Conservation (phyloP, 1,284 basidiomycete species). For the Moniliophthora roreri region DNA sequence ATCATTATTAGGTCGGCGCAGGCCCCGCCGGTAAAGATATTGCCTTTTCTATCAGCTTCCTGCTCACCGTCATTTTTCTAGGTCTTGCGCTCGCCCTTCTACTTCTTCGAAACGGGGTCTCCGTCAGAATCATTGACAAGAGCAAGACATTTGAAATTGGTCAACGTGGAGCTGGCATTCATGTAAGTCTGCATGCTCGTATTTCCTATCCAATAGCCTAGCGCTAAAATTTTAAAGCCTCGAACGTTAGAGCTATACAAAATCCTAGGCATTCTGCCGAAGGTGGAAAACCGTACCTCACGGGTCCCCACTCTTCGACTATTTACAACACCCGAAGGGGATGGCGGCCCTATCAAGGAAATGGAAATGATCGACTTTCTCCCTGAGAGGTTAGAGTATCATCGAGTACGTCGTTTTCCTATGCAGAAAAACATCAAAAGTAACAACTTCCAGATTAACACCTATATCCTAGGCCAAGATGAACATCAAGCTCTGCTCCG, state of each 20-base stretch:
- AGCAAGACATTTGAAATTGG: not conserved
- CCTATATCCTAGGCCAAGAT: slow-evolving; percentile 32
- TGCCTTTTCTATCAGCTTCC: no score
- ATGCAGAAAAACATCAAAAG: not conserved
- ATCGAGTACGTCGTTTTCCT: slow-evolving; percentile 9
- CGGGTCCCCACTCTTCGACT: not conserved
- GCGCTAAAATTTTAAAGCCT: slow-evolving; percentile 9
- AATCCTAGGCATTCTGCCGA: slow-evolving; percentile 8
- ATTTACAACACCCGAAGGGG: not conserved
- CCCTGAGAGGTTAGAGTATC: slow-evolving; percentile 7
- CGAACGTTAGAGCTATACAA: slow-evolving; percentile 14
- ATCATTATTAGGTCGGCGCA: no score
- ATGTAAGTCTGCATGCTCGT: slow-evolving; percentile 5
- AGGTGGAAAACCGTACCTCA: slow-evolving; percentile 1
- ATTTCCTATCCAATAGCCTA: no score
- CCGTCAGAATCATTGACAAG: slow-evolving; percentile 4
- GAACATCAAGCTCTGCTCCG: slow-evolving; percentile 30
- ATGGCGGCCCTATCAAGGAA: not conserved
- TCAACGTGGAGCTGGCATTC: slow-evolving; percentile 8
- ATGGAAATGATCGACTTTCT: no score
- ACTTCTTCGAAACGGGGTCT: not conserved
- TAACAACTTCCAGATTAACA: slow-evolving; percentile 17
- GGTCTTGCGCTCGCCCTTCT: not conserved
- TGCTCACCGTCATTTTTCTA: not conserved
- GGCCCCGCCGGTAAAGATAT: no score